phyloP scores from a whole-genome alignment of 306 rosid genomes.

The Senna siamea region DNA sequence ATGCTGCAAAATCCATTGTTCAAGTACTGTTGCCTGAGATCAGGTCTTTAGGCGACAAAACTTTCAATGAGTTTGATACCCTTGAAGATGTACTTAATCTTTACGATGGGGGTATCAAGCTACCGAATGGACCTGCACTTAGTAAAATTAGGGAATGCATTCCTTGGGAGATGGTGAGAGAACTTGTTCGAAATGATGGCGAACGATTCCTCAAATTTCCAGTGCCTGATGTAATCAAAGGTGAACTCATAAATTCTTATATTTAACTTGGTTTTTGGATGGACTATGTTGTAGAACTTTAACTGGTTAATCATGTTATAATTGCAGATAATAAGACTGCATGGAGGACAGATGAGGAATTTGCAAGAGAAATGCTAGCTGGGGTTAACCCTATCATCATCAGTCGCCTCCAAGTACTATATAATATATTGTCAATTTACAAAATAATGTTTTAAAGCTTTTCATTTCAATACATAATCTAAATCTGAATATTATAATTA shows the following conservation, averaged over 20 bases:
- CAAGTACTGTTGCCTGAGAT: slow-evolving; percentile 68
- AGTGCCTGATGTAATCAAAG: slow-evolving; percentile 78
- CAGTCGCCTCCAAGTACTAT: slow-evolving; percentile 63
- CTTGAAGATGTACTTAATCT: slow-evolving; percentile 67
- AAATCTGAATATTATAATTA: slow-evolving; percentile 13
- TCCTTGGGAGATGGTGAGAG: slow-evolving; percentile 79
- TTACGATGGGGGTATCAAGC: slow-evolving; percentile 62
- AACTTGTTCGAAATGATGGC: slow-evolving; percentile 77
- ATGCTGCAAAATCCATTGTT: slow-evolving; percentile 67
- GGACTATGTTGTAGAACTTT: background rate
- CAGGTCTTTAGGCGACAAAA: slow-evolving; percentile 64
- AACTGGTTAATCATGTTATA: background rate
- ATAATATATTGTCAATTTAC: background rate
- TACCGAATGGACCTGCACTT: slow-evolving; percentile 53
- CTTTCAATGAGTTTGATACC: slow-evolving; percentile 77
- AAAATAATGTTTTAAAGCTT: background rate
- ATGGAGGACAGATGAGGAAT: slow-evolving; percentile 92
- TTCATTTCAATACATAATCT: background rate
- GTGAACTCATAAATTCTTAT: slow-evolving; percentile 38
- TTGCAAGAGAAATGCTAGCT: slow-evolving; percentile 91
- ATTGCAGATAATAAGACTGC: slow-evolving; percentile 68
- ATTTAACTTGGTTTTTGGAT: background rate
- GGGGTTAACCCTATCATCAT: slow-evolving; percentile 88
- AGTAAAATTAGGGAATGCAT: slow-evolving; percentile 56
- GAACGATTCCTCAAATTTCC: slow-evolving; percentile 78